phyloP scores from a whole-genome alignment of 768 basidiomycete species.

The Rhizopogon vinicolor region DNA sequence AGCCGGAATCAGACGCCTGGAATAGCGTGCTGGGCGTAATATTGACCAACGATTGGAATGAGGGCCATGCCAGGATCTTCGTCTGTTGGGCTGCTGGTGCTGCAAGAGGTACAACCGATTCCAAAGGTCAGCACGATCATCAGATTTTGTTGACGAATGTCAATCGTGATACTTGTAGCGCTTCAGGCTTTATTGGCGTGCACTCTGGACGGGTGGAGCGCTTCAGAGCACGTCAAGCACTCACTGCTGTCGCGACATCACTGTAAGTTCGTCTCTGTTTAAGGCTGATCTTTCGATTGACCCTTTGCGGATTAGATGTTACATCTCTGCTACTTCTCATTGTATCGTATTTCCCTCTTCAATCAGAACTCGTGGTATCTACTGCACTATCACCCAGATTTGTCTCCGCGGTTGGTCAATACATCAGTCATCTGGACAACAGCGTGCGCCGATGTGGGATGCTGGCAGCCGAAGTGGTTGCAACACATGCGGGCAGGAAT shows the following conservation, averaged over 20 bases:
- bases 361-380: constrained; percentile 39
- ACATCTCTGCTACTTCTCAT: constrained; percentile 67
- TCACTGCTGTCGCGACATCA: constrained; percentile 71
- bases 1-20: constrained; percentile 46
- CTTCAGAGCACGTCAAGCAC: constrained; percentile 73
- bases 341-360: constrained; percentile 53
- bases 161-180: constrained; percentile 20
- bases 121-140: constrained; percentile 16
- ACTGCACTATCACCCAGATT: constrained; percentile 56
- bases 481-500: no score
- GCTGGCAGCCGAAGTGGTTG: constrained; percentile 84
- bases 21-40: constrained; percentile 42
- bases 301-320: constrained; percentile 44
- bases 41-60: constrained; percentile 54
- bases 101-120: constrained; percentile 27
- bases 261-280: constrained; percentile 45
- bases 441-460: constrained; percentile 88
- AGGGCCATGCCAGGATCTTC: constrained; percentile 56
- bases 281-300: not conserved
- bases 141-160: constrained; percentile 1
- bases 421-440: constrained; percentile 74
- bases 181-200: constrained; percentile 44
- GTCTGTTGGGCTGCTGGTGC: constrained; percentile 65
- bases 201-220: constrained; percentile 66
- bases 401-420: constrained; percentile 63